Evolutionary conservation across 306 rosid species (phyloP).

Genomic region (Quercus engelmannii): DNA sequence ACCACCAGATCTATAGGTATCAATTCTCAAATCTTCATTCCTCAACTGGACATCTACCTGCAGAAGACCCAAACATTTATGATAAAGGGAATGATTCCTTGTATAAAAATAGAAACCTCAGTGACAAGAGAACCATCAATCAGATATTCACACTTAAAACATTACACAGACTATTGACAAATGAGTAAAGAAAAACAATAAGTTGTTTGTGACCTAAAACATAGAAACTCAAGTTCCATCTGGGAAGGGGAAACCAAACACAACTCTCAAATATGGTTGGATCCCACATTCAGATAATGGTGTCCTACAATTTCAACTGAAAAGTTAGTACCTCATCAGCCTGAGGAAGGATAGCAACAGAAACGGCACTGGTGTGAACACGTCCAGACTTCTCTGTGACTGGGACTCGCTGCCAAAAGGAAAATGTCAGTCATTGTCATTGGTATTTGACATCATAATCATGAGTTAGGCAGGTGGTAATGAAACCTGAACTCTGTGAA

Average conservation of each 20-base stretch:
- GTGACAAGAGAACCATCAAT: background rate
- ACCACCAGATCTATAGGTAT: conserved; percentile 87
- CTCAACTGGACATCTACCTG: conserved; percentile 92
- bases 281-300: conserved; percentile 12
- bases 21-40: conserved; percentile 79
- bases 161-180: background rate
- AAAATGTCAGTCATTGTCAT: conserved; percentile 19
- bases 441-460: conserved; percentile 3
- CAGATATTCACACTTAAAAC: conserved; percentile 12
- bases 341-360: conserved; percentile 96
- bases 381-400: conserved; percentile 93
- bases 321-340: conserved; percentile 70
- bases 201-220: background rate
- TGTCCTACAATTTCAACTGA: conserved; percentile 5
- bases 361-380: conserved; percentile 91
- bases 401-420: conserved; percentile 71
- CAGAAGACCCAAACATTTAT: conserved; percentile 17
- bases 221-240: background rate
- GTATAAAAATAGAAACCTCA: background rate
- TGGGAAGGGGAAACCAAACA: background rate
- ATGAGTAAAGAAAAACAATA: background rate
- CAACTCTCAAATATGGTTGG: background rate
- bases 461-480: conserved; percentile 15
- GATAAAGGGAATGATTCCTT: background rate
- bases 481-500: conserved; percentile 92